A percentile compares a stretch with the other conserved stretches of the same genome.
phyloP scores from a whole-genome alignment of 164 flowering plant species.

The Euptelea pleiosperma region DNA sequence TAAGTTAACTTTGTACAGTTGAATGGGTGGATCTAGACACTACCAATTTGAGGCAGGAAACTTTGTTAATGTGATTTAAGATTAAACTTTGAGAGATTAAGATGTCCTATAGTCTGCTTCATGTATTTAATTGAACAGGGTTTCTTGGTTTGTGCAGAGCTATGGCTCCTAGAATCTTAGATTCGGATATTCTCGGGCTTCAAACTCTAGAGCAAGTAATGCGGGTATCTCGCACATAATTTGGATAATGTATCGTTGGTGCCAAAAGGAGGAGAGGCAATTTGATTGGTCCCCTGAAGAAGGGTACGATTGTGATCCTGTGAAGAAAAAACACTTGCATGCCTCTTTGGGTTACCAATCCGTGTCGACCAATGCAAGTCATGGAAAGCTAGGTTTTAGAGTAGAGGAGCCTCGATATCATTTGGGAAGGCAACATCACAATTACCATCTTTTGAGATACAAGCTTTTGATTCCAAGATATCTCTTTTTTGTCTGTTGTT shows the following conservation, averaged over 20 bases:
- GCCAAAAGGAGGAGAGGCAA: conserved; percentile 82
- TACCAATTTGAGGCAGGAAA: too few relatives aligned
- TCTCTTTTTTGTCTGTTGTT: not conserved
- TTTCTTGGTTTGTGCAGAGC: conserved; percentile 39
- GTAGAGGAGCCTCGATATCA: conserved; percentile 43
- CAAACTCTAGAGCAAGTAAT: conserved; percentile 57
- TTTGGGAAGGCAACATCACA: conserved; percentile 59
- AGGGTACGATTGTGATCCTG: conserved; percentile 35
- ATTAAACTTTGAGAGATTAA: too few relatives aligned
- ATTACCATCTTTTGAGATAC: conserved; percentile 46
- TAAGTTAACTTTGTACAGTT: too few relatives aligned
- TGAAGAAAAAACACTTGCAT: conserved; percentile 23
- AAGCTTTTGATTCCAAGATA: conserved; percentile 34
- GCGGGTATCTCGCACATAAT: conserved; percentile 59
- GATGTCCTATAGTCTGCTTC: not conserved
- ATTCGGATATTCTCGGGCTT: conserved; percentile 53
- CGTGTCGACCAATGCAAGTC: conserved; percentile 29
- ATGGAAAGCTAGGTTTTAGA: conserved; percentile 25
- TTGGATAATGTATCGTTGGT: conserved; percentile 68
- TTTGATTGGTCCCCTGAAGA: conserved; percentile 85
- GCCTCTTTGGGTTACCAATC: conserved; percentile 14
- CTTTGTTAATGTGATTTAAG: too few relatives aligned
- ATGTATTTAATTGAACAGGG: not conserved
- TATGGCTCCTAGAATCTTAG: conserved; percentile 64
- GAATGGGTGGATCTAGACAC: too few relatives aligned